A percentile compares a stretch with the other conserved stretches of the same genome.
These are phyloP conservation scores for Talaromyces adpressus DNA, from an alignment of 495 filamentous ascomycete genomes.

Conservation along the genomic window DNA sequence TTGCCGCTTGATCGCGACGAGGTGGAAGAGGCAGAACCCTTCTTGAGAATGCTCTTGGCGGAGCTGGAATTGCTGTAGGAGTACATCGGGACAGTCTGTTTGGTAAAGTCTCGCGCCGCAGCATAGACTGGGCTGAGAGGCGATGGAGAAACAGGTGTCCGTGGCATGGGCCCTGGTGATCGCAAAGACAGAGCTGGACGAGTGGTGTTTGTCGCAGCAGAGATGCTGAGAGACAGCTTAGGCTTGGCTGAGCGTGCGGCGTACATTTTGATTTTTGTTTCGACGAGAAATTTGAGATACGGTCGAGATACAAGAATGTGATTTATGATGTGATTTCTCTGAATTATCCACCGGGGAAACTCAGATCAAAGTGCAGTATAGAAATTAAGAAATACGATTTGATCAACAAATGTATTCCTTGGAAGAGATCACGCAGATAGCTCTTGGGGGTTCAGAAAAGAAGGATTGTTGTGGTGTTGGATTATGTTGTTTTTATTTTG, in stretches of 20 bases:
- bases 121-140: slow-evolving; percentile 31
- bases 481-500: slow-evolving; percentile 27
- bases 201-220: slow-evolving; percentile 28
- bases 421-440: not conserved
- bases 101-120: slow-evolving; percentile 28
- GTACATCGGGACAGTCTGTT: slow-evolving; percentile 32
- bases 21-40: slow-evolving; percentile 18
- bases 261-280: slow-evolving; percentile 26
- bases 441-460: slow-evolving; percentile 7
- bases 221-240: slow-evolving; percentile 43
- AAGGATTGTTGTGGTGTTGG: slow-evolving; percentile 17
- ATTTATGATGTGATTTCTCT: slow-evolving; percentile 3
- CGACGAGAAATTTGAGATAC: slow-evolving; percentile 8
- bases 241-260: slow-evolving; percentile 30
- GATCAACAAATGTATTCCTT: slow-evolving; percentile 31
- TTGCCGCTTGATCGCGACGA: slow-evolving; percentile 22
- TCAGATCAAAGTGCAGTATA: slow-evolving; percentile 6
- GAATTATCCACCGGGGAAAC: slow-evolving; percentile 1
- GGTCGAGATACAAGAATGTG: slow-evolving; percentile 10
- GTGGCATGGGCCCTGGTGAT: slow-evolving; percentile 35
- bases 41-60: slow-evolving; percentile 48
- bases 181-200: slow-evolving; percentile 35
- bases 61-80: slow-evolving; percentile 41
- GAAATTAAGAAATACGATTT: slow-evolving; percentile 15
- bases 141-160: slow-evolving; percentile 38